Evolutionary conservation across 306 rosid genomes (phyloP).

Genomic region (Prosopis cineraria): DNA sequence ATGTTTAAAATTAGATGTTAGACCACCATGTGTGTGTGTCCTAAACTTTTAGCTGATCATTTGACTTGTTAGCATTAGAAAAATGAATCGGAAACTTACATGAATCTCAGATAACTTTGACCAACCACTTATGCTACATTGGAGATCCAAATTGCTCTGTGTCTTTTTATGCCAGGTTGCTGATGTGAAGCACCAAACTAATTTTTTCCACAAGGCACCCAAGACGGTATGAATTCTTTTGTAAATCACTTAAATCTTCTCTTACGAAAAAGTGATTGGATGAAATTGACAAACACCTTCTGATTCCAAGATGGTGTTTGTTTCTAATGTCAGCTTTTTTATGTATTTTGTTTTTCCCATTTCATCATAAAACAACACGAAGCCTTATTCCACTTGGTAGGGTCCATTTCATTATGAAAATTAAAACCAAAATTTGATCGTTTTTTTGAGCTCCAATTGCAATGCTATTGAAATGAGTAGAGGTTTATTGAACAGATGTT

Average conservation of each 20-base stretch:
- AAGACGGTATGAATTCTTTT: conserved; percentile 59
- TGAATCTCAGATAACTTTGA: conserved; percentile 2
- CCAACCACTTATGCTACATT: conserved; percentile 9
- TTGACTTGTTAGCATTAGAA: conserved; percentile 18
- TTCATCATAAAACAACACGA: too few species aligned
- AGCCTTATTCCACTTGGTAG: too few species aligned
- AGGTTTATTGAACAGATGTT: conserved; percentile 3
- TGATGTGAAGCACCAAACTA: conserved; percentile 61
- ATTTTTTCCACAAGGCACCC: conserved; percentile 78
- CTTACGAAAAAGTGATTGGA: conserved; percentile 8
- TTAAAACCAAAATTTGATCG: conserved; percentile 4
- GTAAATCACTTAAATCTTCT: conserved; percentile 27
- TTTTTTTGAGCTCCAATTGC: conserved; percentile 1
- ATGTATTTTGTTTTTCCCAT: conserved; percentile 21
- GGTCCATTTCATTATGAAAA: too few species aligned
- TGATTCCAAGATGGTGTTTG: neutral
- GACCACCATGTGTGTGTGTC: neutral
- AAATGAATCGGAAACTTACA: conserved; percentile 12
- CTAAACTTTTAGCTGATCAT: neutral
- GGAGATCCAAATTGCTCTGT: conserved; percentile 22
- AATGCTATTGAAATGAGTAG: neutral
- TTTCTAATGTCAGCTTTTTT: conserved; percentile 10
- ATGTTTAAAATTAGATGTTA: conserved; percentile 27
- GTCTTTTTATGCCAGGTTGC: conserved; percentile 58
- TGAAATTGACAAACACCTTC: conserved; percentile 18